phyloP scores from a whole-genome alignment of 495 filamentous ascomycete genomes.

The Aspergillus nidulans region DNA sequence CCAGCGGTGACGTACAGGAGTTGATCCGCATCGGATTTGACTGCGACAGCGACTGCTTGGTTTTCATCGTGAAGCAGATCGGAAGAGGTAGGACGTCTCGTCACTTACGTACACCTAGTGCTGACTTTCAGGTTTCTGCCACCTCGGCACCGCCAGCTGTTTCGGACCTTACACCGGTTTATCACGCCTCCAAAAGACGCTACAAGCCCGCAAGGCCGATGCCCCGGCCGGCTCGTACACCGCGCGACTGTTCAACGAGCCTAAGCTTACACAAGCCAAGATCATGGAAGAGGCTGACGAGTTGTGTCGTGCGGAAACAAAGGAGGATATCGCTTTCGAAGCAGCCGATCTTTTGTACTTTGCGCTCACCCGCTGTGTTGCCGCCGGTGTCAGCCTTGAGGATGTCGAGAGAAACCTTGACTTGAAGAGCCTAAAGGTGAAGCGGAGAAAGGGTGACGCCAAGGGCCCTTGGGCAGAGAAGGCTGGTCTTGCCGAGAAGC shows the following conservation, averaged over 20 bases:
- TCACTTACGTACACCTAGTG: background rate
- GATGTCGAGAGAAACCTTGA: constrained; percentile 91
- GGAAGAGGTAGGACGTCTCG: constrained; percentile 53
- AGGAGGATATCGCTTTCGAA: constrained; percentile 85
- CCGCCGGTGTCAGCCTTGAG: constrained; percentile 74
- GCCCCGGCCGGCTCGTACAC: constrained; percentile 92
- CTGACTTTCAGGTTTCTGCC: constrained; percentile 72
- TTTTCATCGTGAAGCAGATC: constrained; percentile 83
- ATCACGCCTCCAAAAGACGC: constrained; percentile 76
- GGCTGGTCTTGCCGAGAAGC: constrained; percentile 54
- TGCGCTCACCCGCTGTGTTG: constrained; percentile 80
- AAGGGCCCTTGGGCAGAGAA: constrained; percentile 86
- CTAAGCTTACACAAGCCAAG: constrained; percentile 85
- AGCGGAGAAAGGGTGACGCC: constrained; percentile 84
- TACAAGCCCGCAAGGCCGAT: constrained; percentile 69
- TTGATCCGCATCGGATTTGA: constrained; percentile 79
- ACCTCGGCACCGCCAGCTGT: constrained; percentile 85
- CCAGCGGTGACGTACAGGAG: constrained; percentile 88
- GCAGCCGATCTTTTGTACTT: constrained; percentile 96
- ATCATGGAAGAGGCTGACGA: constrained; percentile 98
- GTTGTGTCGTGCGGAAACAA: constrained; percentile 76
- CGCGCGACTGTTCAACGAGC: constrained; percentile 82
- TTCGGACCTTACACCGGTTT: constrained; percentile 83
- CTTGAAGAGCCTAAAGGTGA: constrained; percentile 89
- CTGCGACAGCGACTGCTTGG: constrained; percentile 88